Evolutionary conservation across 1,284 basidiomycete genomes (phyloP).

Genomic region (Trichosporon sp.): DNA sequence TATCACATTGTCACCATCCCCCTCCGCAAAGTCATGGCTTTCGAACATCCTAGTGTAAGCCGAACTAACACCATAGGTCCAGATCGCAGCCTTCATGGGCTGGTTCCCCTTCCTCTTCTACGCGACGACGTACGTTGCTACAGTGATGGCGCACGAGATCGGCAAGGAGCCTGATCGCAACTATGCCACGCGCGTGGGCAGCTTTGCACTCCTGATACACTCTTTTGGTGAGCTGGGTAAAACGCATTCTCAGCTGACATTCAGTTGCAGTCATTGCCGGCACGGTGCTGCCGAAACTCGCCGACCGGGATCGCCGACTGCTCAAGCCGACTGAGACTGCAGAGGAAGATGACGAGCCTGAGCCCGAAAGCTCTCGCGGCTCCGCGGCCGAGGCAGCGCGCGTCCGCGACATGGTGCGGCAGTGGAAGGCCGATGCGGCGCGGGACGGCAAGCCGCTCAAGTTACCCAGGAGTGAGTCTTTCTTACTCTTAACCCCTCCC

Average conservation of each 20-base stretch:
- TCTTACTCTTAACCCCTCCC: too few species aligned
- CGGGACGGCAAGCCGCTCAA: constrained; percentile 63
- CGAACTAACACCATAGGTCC: constrained; percentile 31
- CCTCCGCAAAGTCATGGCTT: too few species aligned
- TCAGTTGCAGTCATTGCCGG: constrained; percentile 66
- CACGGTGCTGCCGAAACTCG: constrained; percentile 71
- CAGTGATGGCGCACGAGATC: constrained; percentile 77
- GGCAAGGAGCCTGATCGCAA: constrained; percentile 68
- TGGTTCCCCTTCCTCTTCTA: constrained; percentile 96
- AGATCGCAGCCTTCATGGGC: constrained; percentile 50
- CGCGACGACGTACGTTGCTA: constrained; percentile 85
- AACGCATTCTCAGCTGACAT: neutral
- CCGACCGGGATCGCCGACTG: constrained; percentile 68
- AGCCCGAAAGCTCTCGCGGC: too few species aligned
- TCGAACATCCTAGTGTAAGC: too few species aligned
- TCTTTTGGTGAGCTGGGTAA: constrained; percentile 61
- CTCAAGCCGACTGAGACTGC: constrained; percentile 55
- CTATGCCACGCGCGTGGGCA: constrained; percentile 74
- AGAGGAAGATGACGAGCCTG: constrained; percentile 52
- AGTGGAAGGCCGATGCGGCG: constrained; percentile 76
- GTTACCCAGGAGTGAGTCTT: constrained; percentile 61
- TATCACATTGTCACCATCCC: neutral
- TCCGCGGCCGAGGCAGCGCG: constrained; percentile 59
- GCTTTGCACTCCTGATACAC: constrained; percentile 83
- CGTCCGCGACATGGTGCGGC: constrained; percentile 62